Evolutionary conservation across 2,329 filamentous ascomycete species (phyloP), one percentile per base, ranked within the genome.

Genomic region (Tolypocladium capitatum): DNA sequence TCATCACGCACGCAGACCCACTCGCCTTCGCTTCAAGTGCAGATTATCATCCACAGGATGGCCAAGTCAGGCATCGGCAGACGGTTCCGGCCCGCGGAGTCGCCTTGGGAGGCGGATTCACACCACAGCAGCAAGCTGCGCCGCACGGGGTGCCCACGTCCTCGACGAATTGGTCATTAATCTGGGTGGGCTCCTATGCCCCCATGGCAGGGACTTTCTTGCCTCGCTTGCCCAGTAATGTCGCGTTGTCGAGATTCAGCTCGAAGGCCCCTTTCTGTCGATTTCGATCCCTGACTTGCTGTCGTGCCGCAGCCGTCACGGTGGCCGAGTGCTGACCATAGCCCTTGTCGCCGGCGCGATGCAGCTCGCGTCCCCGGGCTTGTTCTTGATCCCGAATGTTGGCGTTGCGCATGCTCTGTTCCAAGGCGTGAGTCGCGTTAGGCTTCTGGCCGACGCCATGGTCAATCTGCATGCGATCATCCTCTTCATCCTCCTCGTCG

Each of bases 291-390:
- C 73, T 69, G 5, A 92, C 87, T 60, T 88, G 87, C 59, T 86
- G 81, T 57, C 84, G 83, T 4, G 88, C 90, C 0, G 90, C 89
- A 0, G 86, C 83, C 0, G 90, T 86, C 0, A 96, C 85, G 1
- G 84, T 74, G 0, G 90, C 79, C 46, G 85, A 91, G 60, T 96
- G 91, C 61, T 94, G 89, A 2, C 89, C 90, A 57, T 95, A 96
- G 0, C 90, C 90, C 54, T 75, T 78, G 46, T 79, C 71, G 48
- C 51, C 46, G n/a, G 51, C 50, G 14, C 64, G 60, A 45, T 65
- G 61, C 7, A 59, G 60, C 48, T 64, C 60, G 10, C 65, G 62
- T 3, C 62, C 63, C 24, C 63, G 60, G 33, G 54, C 43, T 9
- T 60, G 57, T 36, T 67, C 65, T 47, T 66, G 62, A 46, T 79